Conservation (phyloP, 1,284 basidiomycete species). For the Ustilago trichophora region DNA sequence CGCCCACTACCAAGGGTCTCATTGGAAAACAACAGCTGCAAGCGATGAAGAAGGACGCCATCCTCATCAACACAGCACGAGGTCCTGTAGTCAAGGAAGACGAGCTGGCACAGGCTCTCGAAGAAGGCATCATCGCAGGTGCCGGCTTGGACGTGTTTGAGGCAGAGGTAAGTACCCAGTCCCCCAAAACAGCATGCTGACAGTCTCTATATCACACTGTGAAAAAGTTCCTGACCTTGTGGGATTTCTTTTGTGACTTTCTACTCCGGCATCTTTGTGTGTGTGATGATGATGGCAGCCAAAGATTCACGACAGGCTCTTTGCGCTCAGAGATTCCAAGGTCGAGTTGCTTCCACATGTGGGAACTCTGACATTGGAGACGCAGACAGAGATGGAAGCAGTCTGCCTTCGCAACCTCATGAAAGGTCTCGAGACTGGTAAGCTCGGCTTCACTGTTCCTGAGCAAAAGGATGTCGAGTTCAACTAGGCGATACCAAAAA, state of each 20-base stretch:
- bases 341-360: slow-evolving; percentile 58
- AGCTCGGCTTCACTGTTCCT: slow-evolving; percentile 58
- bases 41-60: slow-evolving; percentile 66
- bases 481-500: not conserved
- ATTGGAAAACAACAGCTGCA: slow-evolving; percentile 67
- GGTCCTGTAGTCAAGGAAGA: slow-evolving; percentile 69
- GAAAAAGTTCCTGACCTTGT: no score
- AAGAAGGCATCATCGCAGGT: slow-evolving; percentile 68
- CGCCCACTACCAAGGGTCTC: slow-evolving; percentile 66
- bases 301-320: slow-evolving; percentile 39
- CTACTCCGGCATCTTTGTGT: no score
- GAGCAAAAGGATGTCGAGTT: slow-evolving; percentile 59
- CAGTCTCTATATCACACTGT: no score
- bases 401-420: slow-evolving; percentile 64
- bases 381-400: slow-evolving; percentile 66
- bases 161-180: slow-evolving; percentile 22
- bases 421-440: slow-evolving; percentile 58
- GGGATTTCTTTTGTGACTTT: no score
- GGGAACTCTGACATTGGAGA: slow-evolving; percentile 63
- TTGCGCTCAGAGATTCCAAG: slow-evolving; percentile 42
- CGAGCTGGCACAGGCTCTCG: slow-evolving; percentile 53
- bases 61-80: slow-evolving; percentile 70
- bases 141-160: slow-evolving; percentile 85
- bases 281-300: slow-evolving; percentile 43
- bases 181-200: no score